Evolutionary conservation across 2,329 filamentous ascomycete species (phyloP), one percentile per base, ranked within the genome.

Genomic region (Clarireedia homoeocarpa): DNA sequence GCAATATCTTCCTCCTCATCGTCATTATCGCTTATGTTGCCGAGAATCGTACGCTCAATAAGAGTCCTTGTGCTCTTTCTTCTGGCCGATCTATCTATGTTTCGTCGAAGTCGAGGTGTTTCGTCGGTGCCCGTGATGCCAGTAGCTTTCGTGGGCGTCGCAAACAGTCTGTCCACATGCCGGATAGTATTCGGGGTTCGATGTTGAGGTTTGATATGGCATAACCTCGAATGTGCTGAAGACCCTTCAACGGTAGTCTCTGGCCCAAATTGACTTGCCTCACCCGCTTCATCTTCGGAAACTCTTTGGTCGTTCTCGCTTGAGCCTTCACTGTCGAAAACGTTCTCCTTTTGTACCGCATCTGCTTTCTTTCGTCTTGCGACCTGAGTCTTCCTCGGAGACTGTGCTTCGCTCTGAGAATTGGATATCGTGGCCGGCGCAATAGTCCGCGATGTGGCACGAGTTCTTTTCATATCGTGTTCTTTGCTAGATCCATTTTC

Each of bases 11-110:
- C 83, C 5, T 85, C 85, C 14, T 83, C 86, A 48, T 82, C 81
- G 64, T 88, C 88, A 27, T 90, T 86, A 48, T 91, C 86, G 65
- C 83, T 86, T 26, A 78, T 77, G 7, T 76, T 79, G 17, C 80
- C 83, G 20, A 79, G 77, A 10, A 87, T 76, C 6, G 84, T 83
- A 45, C 84, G 84, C 66, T 91, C 84, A 39, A 95, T 85, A 51
- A 96, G 73, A 3, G 83, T 82, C 51, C 84, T 79, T 23, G 87
- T 88, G 69, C 89, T 95, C 76, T 96, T 96, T 66, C 85, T 85
- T 65, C 88, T 83, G 2, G 91, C 92, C 5, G 91, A 96, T 49
- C 88, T 84, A 71, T 96, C 90, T 20, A 87, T 87, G 59, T 69
- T 68, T 47, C 64, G 61, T 51, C 57, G 44, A 17, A 69, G 58